Evolutionary conservation across 1,284 basidiomycete species (phyloP), one percentile per base, ranked within the genome.

Genomic region (Lentinula novae-zelandiae): DNA sequence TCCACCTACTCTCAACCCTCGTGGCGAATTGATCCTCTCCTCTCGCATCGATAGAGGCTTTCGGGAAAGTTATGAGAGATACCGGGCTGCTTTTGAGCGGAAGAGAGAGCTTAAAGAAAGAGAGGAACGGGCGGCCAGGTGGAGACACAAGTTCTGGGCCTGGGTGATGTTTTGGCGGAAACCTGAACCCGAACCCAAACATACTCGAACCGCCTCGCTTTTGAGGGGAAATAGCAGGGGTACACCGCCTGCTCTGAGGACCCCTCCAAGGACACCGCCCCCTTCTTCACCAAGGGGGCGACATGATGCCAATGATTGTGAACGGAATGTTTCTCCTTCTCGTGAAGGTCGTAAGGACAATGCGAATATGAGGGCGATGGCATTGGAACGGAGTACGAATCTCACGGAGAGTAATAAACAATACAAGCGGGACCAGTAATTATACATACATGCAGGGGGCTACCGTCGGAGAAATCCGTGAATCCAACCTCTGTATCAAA

Each of bases 11-110:
- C 80, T 78, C 40, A 98, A 96, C 73, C 95, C 96, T 3, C 87
- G 96, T 12, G 96, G 97, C 52, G 96, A 99, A 70, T 85, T 99
- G 64, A 96, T 99, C 65, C 98, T 99, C 74, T 95, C 92, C 12
- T 93, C 89, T 12, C 86, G 92, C 52, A 92, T 99, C 38, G 89
- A 93, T 64, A 82, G 83, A 49, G 71, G 76, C 9, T 99, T 99
- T 72, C 82, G 93, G 31, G 95, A 98, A 60, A 85, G 91, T 0
- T 99, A 99, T 75, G 95, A 98, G 73, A 84, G 93, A 13, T 96
- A 98, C 73, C 84, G 97, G 12, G 79, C 87, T 8, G 89, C 89
- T n/a, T 99, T 97, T 73, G 96, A 98, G 76, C 78, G 90, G 52
- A 80, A 86, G 63, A 76, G 94, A 22, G 87, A 87, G 63, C 89